These are phyloP conservation scores for Chenopodium formosanum DNA, from an alignment of 148 eudicot genomes.

Conservation along the genomic window DNA sequence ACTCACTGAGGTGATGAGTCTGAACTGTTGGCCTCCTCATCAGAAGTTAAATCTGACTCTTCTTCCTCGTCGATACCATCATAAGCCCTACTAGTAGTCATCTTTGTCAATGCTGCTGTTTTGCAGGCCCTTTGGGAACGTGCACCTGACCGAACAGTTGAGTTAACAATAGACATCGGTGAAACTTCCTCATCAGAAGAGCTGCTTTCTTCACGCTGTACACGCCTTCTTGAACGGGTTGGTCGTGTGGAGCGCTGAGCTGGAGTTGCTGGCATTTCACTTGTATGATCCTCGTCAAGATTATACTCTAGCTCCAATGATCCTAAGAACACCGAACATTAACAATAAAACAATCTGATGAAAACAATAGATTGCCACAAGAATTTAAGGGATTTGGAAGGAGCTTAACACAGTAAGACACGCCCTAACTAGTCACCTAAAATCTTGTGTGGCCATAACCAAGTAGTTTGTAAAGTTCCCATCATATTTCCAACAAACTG, in stretches of 20 bases:
- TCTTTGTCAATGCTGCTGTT: conserved; percentile 76
- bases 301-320: conserved; percentile 53
- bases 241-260: conserved; percentile 55
- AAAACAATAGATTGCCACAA: not conserved
- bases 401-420: not conserved
- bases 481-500: too few relatives aligned
- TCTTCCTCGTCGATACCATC: conserved; percentile 53
- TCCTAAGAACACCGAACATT: conserved; percentile 36
- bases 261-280: conserved; percentile 69
- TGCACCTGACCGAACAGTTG: conserved; percentile 36
- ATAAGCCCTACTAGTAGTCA: conserved; percentile 46
- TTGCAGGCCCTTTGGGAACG: conserved; percentile 94
- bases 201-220: conserved; percentile 51
- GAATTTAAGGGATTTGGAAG: not conserved
- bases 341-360: not conserved
- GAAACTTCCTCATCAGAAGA: conserved; percentile 75
- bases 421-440: not conserved
- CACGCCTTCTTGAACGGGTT: conserved; percentile 52
- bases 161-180: conserved; percentile 47
- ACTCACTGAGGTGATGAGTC: conserved; percentile 34
- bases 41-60: conserved; percentile 54
- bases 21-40: conserved; percentile 49
- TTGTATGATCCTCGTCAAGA: conserved; percentile 37
- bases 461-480: not conserved
- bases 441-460: not conserved